These are phyloP conservation scores for Fraxinus sp. DNA, from an alignment of 305 asterid genomes.

Conservation along the genomic window DNA sequence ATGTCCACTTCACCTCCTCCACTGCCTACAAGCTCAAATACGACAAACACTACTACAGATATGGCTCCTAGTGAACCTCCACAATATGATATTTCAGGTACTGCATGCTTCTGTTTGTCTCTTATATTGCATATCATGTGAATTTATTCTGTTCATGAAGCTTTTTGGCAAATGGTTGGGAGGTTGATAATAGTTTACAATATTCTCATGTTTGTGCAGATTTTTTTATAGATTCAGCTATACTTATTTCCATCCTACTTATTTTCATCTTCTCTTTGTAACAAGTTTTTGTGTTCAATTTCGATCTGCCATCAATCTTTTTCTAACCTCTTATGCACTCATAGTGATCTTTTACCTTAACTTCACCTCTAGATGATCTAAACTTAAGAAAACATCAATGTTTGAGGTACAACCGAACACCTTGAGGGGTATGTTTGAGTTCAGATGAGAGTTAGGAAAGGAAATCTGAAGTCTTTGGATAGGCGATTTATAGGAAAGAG, in stretches of 20 bases:
- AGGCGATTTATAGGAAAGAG: no score
- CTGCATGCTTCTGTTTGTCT: constrained; percentile 22
- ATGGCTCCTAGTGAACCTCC: constrained; percentile 59
- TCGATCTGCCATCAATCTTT: not conserved
- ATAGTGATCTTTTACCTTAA: not conserved
- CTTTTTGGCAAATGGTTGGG: not conserved
- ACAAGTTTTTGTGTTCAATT: not conserved
- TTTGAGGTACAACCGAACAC: not conserved
- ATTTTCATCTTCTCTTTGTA: not conserved
- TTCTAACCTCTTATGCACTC: not conserved
- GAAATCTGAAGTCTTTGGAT: no score
- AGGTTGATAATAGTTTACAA: not conserved
- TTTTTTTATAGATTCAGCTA: not conserved
- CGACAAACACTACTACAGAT: constrained; percentile 41
- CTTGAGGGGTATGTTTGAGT: no score
- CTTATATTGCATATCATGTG: constrained; percentile 12
- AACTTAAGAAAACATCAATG: not conserved
- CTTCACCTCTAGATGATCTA: not conserved
- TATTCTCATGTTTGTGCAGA: not conserved
- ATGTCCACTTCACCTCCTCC: constrained; percentile 53
- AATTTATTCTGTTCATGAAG: constrained; percentile 11
- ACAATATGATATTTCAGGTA: constrained; percentile 46
- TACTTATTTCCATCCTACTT: not conserved
- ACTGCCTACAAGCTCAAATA: constrained; percentile 37
- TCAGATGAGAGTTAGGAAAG: no score